A percentile compares a stretch with the other conserved stretches of the same genome.
These are phyloP conservation scores for Fusarium sp. DNA, from an alignment of 2,329 filamentous ascomycete genomes.

Conservation along the genomic window DNA sequence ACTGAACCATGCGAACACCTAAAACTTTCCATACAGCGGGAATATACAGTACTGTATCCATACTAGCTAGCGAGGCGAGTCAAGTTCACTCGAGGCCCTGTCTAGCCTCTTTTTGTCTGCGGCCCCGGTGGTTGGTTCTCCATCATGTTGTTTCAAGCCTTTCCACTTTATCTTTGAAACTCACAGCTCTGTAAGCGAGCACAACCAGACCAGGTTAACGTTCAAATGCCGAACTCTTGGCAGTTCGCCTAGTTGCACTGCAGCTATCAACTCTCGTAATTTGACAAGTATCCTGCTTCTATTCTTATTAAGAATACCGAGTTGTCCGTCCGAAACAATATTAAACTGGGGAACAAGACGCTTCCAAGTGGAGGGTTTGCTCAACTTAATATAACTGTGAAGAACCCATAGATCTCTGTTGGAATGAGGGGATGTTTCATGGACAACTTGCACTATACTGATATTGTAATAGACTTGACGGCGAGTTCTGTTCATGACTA, in stretches of 20 bases:
- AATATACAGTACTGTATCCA: background rate
- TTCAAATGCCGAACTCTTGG: conserved; percentile 22
- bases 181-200: conserved; percentile 33
- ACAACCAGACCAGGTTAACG: conserved; percentile 7
- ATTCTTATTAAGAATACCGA: conserved; percentile 3
- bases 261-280: background rate
- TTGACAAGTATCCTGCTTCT: background rate
- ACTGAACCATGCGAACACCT: conserved; percentile 7
- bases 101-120: background rate
- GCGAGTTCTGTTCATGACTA: background rate
- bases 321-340: background rate
- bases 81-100: background rate
- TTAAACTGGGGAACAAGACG: background rate
- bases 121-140: conserved; percentile 22
- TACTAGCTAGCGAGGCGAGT: background rate
- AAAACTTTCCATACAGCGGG: background rate
- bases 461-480: background rate
- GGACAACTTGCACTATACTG: background rate
- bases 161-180: conserved; percentile 25
- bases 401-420: background rate
- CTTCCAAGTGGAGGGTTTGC: background rate
- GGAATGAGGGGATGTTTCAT: background rate
- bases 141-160: conserved; percentile 32
- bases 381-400: background rate
- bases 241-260: background rate